These are phyloP conservation scores for Trametes cubensis DNA, from an alignment of 768 basidiomycete genomes.

Conservation along the genomic window DNA sequence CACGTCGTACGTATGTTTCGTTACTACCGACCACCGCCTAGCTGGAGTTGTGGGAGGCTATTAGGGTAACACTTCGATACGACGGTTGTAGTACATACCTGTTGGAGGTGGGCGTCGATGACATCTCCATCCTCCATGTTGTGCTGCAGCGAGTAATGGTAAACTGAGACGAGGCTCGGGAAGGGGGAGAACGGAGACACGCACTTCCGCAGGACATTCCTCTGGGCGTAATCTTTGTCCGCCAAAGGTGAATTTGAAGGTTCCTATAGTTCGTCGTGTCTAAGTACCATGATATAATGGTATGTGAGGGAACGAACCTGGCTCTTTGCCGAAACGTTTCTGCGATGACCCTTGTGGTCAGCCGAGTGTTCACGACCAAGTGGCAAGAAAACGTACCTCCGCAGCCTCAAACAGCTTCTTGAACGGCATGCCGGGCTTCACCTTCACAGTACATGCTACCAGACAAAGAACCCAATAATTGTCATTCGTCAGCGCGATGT, in stretches of 20 bases:
- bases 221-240: slow-evolving; percentile 50
- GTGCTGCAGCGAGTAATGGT: slow-evolving; percentile 37
- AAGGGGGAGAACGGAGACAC: slow-evolving; percentile 15
- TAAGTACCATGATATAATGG: no score
- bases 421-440: slow-evolving; percentile 64
- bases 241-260: slow-evolving; percentile 63
- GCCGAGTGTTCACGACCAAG: neutral
- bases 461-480: slow-evolving; percentile 3
- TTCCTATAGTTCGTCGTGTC: slow-evolving; percentile 42
- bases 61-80: neutral
- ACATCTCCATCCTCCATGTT: slow-evolving; percentile 65
- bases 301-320: slow-evolving; percentile 41
- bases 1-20: no score
- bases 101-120: slow-evolving; percentile 61
- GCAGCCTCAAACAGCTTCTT: slow-evolving; percentile 68
- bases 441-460: slow-evolving; percentile 67
- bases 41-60: neutral
- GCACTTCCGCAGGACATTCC: slow-evolving; percentile 58
- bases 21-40: slow-evolving; percentile 15
- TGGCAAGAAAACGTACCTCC: slow-evolving; percentile 48
- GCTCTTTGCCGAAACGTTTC: slow-evolving; percentile 61
- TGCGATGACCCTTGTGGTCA: slow-evolving; percentile 26
- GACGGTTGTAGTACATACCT: slow-evolving; percentile 43
- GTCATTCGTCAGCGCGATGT: neutral
- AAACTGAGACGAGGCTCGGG: slow-evolving; percentile 8